Evolutionary conservation across 495 filamentous ascomycete species (phyloP), one percentile per base, ranked within the genome.

Genomic region (Aspergillus incahuasiensis): DNA sequence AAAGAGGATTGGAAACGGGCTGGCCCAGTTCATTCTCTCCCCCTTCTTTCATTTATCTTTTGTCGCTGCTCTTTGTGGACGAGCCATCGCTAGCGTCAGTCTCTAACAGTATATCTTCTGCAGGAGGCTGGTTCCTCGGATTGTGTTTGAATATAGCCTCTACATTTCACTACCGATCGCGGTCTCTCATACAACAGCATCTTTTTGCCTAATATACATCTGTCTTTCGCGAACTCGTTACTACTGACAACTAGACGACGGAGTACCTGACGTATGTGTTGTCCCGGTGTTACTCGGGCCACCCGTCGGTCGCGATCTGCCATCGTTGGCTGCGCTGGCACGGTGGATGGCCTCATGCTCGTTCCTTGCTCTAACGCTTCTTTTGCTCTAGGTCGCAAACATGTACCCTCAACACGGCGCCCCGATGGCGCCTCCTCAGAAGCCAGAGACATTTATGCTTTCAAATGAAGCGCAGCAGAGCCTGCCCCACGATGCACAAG

Each of bases 381-480:
- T 22, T 21, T 32, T 11, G 9, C 13, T 50, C 25, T 28, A 56
- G 54, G 54, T 43, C 46, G 25, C 47, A 24, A 68, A 61, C 28
- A 82, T 82, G 79, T 82, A 80, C 68, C 68, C 79, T 40, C 77
- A 80, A 62, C 71, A 72, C 52, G 70, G 72, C 68, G 70, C 77
- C 56, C 72, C 78, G 5, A 85, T 86, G 82, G 79, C 84, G 59
- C 83, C 84, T 20, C 82, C 84, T 20, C 92, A 96, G 72, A 95
- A 95, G 70, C 94, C 94, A 45, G 94, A 97, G 78, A 98, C 94
- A 6, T 98, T 98, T 65, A 92, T 97, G 89, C 82, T 98, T 60
- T 95, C 91, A 61, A 89, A 85, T 60, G 92, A 97, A 74, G 92
- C 95, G 40, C 92, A 97, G 73, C 91, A 96, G 73, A 91, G 87